Evolutionary conservation across 2,329 filamentous ascomycete genomes (phyloP), one percentile per base, ranked within the genome.

Genomic region (Fonsecaea monophora): DNA sequence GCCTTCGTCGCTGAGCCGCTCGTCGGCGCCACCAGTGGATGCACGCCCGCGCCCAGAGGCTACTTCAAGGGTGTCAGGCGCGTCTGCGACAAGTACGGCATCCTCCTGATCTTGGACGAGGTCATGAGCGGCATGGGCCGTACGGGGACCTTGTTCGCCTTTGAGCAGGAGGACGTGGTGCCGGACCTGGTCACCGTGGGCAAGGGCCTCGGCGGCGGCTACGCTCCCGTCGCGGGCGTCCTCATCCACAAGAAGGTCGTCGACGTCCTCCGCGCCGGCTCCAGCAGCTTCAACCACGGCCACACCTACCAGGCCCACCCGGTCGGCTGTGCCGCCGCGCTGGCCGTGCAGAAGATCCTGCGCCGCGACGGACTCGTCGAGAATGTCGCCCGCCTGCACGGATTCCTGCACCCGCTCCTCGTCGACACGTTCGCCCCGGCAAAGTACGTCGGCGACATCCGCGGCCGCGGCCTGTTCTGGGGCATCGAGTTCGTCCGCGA

Each of bases 101-200:
- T 89, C 0, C 83, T 95, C 0, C 81, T 95, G n/a, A 89, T 94
- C 54, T 78, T 94, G 0, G 92, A 95, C 73, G 78, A 80, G 58
- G 79, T 88, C 60, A 87, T 88, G 85, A 85, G 82, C 68, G 71
- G 87, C 1, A 84, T 86, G 79, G 87, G 87, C 6, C 82, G 86
- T 6, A 82, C 80, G n/a, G 86, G 86, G 8, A 70, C 65, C 0
- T 21, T 62, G 10, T 70, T 68, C 42, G 68, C 68, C 2, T 70
- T 70, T 35, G 68, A 70, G 48, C 68, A 68, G 48, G 68, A 70
- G 21, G 50, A 62, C 78, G 88, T 64, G 2, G 79, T 83, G 0
- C 87, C 87, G 0, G 87, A 89, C 70, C 83, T 89, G 25, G 82
- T 87, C 73, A 83, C 86, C 2, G 81, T 88, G 32, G 86, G 85